phyloP scores from a whole-genome alignment of 2,329 filamentous ascomycete species.

The Fusarium sp. region DNA sequence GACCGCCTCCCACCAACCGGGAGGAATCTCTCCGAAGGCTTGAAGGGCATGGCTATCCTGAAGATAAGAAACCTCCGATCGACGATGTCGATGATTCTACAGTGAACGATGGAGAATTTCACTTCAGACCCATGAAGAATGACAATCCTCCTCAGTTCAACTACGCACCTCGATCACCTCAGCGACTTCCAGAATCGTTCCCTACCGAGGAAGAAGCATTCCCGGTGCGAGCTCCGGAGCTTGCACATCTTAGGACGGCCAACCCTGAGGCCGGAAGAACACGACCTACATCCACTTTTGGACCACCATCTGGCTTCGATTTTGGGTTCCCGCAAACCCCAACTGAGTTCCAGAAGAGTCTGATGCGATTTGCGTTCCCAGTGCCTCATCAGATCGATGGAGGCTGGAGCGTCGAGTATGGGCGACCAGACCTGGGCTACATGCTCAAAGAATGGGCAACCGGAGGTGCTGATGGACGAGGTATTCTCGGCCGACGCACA shows the following conservation, averaged over 20 bases:
- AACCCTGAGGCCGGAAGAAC: constrained; percentile 49
- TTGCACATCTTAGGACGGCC: constrained; percentile 66
- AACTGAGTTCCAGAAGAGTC: constrained; percentile 86
- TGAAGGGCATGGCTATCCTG: constrained; percentile 61
- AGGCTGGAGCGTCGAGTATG: constrained; percentile 93
- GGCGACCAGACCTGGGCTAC: constrained; percentile 85
- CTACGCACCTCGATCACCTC: constrained; percentile 62
- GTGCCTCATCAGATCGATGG: constrained; percentile 74
- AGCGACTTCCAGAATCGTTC: constrained; percentile 44
- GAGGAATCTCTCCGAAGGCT: constrained; percentile 62
- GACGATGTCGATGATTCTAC: constrained; percentile 36
- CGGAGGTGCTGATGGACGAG: constrained; percentile 72
- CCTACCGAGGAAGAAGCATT: constrained; percentile 39
- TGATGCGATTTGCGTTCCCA: constrained; percentile 91
- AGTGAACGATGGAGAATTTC: constrained; percentile 58
- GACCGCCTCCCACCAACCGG: constrained; percentile 47
- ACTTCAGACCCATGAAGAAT: constrained; percentile 66
- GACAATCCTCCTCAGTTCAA: constrained; percentile 69
- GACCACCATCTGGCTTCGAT: constrained; percentile 73
- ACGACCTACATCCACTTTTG: constrained; percentile 67
- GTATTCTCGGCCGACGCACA: constrained; percentile 80
- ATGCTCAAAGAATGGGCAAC: constrained; percentile 86
- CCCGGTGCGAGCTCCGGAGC: constrained; percentile 61
- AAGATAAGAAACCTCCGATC: constrained; percentile 53
- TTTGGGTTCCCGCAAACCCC: constrained; percentile 87